These are phyloP conservation scores for Botrytis byssoidea DNA, from an alignment of 2,329 filamentous ascomycete genomes.

Conservation along the genomic window DNA sequence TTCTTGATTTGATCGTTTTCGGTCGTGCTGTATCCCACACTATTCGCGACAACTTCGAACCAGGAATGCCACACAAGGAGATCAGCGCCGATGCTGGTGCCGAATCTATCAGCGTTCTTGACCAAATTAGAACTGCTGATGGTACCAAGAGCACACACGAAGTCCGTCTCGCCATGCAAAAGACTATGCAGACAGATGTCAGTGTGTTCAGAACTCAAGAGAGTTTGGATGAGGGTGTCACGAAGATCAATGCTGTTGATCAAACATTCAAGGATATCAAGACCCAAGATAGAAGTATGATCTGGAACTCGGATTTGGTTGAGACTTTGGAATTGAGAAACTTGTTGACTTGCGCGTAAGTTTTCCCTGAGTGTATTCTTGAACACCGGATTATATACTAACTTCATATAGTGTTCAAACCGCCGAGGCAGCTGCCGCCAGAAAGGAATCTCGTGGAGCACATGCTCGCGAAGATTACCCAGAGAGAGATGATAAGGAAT, in stretches of 20 bases:
- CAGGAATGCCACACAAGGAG: constrained; percentile 59
- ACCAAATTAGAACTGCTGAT: constrained; percentile 47
- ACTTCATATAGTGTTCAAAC: constrained; percentile 69
- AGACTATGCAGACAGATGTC: constrained; percentile 97
- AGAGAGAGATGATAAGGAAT: constrained; percentile 90
- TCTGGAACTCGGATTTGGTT: constrained; percentile 97
- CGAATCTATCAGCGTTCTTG: constrained; percentile 79
- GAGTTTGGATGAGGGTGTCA: constrained; percentile 88
- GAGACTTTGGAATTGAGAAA: constrained; percentile 96
- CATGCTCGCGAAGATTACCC: constrained; percentile 97
- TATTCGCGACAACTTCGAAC: constrained; percentile 64
- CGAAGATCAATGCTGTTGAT: constrained; percentile 84
- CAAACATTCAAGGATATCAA: constrained; percentile 76
- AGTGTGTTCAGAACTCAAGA: constrained; percentile 88
- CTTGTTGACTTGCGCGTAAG: constrained; percentile 91
- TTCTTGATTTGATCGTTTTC: constrained; percentile 51
- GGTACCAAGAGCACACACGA: constrained; percentile 70
- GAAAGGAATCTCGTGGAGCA: constrained; percentile 95
- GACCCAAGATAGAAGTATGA: constrained; percentile 99
- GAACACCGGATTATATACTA: not conserved
- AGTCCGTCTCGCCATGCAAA: constrained; percentile 90
- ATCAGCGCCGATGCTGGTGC: constrained; percentile 64
- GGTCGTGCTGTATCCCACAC: constrained; percentile 77
- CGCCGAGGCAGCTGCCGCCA: constrained; percentile 82
- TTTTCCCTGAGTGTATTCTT: constrained; percentile 15